A percentile compares a stretch with the other conserved stretches of the same genome.
Evolutionary conservation across 108 stramenopile genomes (phyloP).

Genomic region (Conticribra weissflogii): DNA sequence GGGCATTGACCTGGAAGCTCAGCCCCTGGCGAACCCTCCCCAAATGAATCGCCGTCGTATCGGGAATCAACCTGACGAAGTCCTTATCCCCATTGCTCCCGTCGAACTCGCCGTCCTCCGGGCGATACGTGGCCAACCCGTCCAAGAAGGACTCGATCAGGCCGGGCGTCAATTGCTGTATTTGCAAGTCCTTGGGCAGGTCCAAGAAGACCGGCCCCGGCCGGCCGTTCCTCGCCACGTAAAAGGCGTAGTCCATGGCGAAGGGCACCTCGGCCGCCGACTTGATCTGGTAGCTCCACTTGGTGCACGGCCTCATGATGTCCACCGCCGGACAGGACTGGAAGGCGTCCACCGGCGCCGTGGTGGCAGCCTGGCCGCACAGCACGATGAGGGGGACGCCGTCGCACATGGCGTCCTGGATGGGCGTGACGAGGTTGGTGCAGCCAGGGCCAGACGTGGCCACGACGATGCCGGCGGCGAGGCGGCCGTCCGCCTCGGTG

Average conservation of each 20-base stretch:
- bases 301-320: conserved; percentile 84
- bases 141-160: conserved; percentile 70
- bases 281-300: conserved; percentile 93
- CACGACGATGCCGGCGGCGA: conserved; percentile 86
- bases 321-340: conserved; percentile 85
- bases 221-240: conserved; percentile 85
- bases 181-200: conserved; percentile 93
- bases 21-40: conserved; percentile 67
- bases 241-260: conserved; percentile 92
- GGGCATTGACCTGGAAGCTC: conserved; percentile 63
- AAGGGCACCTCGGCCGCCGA: conserved; percentile 87
- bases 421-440: conserved; percentile 89
- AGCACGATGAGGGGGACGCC: conserved; percentile 89
- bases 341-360: conserved; percentile 84
- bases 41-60: conserved; percentile 69
- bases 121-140: conserved; percentile 24
- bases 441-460: conserved; percentile 94
- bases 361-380: conserved; percentile 90
- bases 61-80: conserved; percentile 63
- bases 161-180: conserved; percentile 73
- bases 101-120: conserved; percentile 16
- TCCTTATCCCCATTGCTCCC: conserved; percentile 30
- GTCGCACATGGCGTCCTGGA: conserved; percentile 90
- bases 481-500: conserved; percentile 62
- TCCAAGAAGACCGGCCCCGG: conserved; percentile 93